Conservation (phyloP, 1,139 yeast genomes). For the Hyphopichia pseudoburtonii region DNA sequence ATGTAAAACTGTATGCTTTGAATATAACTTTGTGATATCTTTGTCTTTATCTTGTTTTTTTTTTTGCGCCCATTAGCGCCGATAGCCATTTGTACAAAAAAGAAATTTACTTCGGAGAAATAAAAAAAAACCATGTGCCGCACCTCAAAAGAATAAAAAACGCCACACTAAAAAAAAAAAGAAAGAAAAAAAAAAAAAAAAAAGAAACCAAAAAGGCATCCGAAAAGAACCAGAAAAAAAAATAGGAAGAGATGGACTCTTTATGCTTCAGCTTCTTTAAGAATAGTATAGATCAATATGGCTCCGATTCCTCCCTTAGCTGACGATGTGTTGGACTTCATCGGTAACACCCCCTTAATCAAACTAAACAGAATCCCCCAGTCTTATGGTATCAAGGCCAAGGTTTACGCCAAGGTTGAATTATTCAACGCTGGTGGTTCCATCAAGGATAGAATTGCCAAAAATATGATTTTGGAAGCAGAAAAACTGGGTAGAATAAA, state of each 20-base stretch:
- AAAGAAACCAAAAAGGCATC: no score
- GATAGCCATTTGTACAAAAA: no score
- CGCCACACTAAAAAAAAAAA: no score
- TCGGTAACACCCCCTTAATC: constrained; percentile 84
- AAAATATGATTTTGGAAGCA: constrained; percentile 78
- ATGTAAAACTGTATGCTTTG: background rate
- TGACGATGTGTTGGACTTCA: constrained; percentile 55
- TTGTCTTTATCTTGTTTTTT: no score
- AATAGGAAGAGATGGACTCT: background rate
- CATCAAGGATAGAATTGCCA: constrained; percentile 65
- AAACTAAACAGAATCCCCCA: constrained; percentile 76
- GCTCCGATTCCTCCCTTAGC: constrained; percentile 32
- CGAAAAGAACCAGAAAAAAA: background rate
- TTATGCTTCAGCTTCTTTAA: no score
- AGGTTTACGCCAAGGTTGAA: constrained; percentile 59
- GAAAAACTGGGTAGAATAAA: constrained; percentile 76
- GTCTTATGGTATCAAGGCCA: constrained; percentile 69
- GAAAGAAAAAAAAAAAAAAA: no score
- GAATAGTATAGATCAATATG: background rate
- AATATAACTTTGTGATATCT: background rate
- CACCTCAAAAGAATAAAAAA: no score
- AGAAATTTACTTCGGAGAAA: no score
- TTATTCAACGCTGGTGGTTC: constrained; percentile 72
- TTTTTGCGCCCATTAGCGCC: background rate
- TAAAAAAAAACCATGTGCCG: no score